Evolutionary conservation across 2,329 filamentous ascomycete species (phyloP), one percentile per base, ranked within the genome.

Genomic region (Cladosporium sp.): DNA sequence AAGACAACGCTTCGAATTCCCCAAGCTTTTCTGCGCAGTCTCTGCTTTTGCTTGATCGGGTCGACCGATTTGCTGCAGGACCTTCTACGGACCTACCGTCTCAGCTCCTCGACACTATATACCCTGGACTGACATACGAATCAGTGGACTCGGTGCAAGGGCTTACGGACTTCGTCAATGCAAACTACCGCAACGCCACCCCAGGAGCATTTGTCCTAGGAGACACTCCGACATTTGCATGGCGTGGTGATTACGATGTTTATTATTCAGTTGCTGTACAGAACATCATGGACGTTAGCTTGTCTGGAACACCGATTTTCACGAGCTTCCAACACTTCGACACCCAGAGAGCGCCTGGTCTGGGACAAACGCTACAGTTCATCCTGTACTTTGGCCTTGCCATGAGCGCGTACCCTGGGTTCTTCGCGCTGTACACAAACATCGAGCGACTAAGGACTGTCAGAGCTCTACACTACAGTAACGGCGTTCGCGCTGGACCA

Each of bases 401-500:
- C 1, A 88, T 96, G 78, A 84, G 87, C 7, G 88, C 89, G 1
- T 95, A 90, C 72, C 92, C 93, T 0, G 92, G 90, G 15, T 93
- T 97, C 81, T 96, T 97, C 72, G 87, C 91, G 0, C 81, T 97
- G 4, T 97, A 97, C 74, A 92, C 92, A 0, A 96, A 92, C n/a
- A 82, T 91, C 32, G 93, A 97, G 77, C 86, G 92, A 30, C 82
- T 92, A 12, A 83, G 88, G 59, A 90, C 92, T 69, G 92, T 97
- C 28, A 87, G 93, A 61, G 90, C 91, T 18, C 82, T 97, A 34
- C 90, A 97, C 77, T 97, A 96, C 78, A 96, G 92, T 64, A 97
- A 97, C 74, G 93, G 93, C 57, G 92, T 97, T 32, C 85, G 91
- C 14, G 89, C 91, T 0, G 82, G 91, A 10, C 92, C 93, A 0